phyloP scores from a whole-genome alignment of 306 rosid species.

The Prosopis cineraria region DNA sequence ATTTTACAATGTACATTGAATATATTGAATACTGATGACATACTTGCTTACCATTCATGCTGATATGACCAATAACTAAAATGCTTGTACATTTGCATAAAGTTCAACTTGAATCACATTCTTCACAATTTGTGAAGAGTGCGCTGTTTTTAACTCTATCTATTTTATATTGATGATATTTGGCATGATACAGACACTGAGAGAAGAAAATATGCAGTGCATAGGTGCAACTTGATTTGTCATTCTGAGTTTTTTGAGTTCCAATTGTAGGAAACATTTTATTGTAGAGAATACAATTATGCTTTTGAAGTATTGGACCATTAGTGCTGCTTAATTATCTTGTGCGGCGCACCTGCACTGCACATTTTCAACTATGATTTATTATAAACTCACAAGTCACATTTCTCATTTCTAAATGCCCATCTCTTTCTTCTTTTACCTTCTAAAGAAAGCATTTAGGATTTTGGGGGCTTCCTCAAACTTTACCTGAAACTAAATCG shows the following conservation, averaged over 20 bases:
- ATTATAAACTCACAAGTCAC: neutral
- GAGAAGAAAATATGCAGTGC: no score
- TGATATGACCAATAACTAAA: neutral
- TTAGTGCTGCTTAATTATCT: neutral
- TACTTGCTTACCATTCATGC: neutral
- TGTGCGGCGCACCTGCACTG: neutral
- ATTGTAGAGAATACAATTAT: neutral
- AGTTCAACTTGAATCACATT: neutral
- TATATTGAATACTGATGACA: neutral
- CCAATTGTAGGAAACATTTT: neutral
- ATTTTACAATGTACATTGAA: no score
- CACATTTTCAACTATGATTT: neutral
- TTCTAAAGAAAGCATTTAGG: neutral
- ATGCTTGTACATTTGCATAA: neutral
- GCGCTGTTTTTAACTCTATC: no score
- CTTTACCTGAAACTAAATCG: neutral
- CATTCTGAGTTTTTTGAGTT: neutral
- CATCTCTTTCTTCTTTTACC: neutral
- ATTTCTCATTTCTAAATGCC: constrained; percentile 2
- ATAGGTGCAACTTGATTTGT: no score
- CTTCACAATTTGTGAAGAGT: no score
- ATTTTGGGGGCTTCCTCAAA: neutral
- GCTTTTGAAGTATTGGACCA: neutral
- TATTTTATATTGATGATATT: no score
- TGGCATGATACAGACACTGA: no score